Percentiles rank a stretch among this genome's conserved stretches.
Conservation (phyloP, 2,329 filamentous ascomycete species). For the Immersiporthe knoxdaviesiana region DNA sequence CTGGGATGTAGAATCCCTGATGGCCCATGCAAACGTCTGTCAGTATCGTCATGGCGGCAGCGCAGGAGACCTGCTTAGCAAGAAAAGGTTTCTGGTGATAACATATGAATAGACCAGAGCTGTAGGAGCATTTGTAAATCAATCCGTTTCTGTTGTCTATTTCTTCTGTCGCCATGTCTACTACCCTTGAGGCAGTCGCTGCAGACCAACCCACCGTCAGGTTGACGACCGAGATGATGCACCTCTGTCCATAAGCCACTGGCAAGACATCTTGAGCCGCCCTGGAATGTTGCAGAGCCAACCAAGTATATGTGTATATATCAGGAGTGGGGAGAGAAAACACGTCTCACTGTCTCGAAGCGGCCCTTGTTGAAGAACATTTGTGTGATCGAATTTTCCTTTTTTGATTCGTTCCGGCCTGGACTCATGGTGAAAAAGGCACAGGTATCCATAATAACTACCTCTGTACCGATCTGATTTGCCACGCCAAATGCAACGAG, state of each 20-base stretch:
- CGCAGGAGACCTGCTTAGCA: neutral
- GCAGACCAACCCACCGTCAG: neutral
- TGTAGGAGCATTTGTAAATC: neutral
- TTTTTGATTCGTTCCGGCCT: conserved; percentile 42
- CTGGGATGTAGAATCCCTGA: too few species aligned
- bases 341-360: conserved; percentile 29
- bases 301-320: neutral
- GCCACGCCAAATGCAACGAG: conserved; percentile 53
- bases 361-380: conserved; percentile 23
- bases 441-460: conserved; percentile 41
- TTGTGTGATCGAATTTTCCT: conserved; percentile 34
- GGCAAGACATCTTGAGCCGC: conserved; percentile 7
- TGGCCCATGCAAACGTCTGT: too few species aligned
- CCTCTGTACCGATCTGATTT: conserved; percentile 41
- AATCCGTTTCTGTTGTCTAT: neutral
- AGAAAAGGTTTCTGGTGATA: neutral
- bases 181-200: neutral
- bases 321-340: conserved; percentile 13
- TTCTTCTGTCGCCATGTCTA: conserved; percentile 4
- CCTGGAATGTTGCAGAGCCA: neutral
- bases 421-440: conserved; percentile 35
- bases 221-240: conserved; percentile 10
- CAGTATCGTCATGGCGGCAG: too few species aligned
- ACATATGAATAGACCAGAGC: neutral
- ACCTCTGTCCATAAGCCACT: conserved; percentile 5